Percentiles rank a stretch among this genome's conserved stretches.
These are phyloP conservation scores for Naganishia vaughanmartiniae DNA, from an alignment of 768 basidiomycete species.

Conservation along the genomic window DNA sequence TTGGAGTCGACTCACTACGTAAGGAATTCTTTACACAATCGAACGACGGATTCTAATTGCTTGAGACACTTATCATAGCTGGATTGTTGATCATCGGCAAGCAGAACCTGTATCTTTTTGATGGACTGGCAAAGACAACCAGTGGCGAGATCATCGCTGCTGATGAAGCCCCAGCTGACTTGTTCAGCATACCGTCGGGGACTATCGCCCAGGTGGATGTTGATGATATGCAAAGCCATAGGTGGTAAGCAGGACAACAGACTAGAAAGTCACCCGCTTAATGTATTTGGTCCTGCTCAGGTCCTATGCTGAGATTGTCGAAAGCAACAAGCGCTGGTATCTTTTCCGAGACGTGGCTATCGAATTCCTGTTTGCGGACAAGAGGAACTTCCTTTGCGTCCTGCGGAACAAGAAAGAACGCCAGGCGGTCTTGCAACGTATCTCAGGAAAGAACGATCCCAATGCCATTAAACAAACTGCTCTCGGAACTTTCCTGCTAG, in stretches of 20 bases:
- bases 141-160: slow-evolving; percentile 85
- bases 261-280: not conserved
- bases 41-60: not conserved
- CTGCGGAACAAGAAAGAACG: slow-evolving; percentile 70
- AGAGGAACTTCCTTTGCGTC: slow-evolving; percentile 77
- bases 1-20: slow-evolving; percentile 91
- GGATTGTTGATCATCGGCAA: slow-evolving; percentile 83
- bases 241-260: slow-evolving; percentile 62
- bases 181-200: slow-evolving; percentile 75
- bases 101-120: slow-evolving; percentile 82
- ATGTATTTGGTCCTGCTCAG: slow-evolving; percentile 53
- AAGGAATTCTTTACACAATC: slow-evolving; percentile 47
- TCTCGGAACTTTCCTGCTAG: slow-evolving; percentile 49
- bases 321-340: slow-evolving; percentile 76
- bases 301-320: slow-evolving; percentile 73
- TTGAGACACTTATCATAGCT: slow-evolving; percentile 55
- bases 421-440: slow-evolving; percentile 49
- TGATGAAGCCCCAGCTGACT: slow-evolving; percentile 72
- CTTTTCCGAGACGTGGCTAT: slow-evolving; percentile 90
- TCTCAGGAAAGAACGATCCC: slow-evolving; percentile 57
- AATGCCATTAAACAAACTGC: slow-evolving; percentile 59
- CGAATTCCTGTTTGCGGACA: slow-evolving; percentile 90
- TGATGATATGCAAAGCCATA: slow-evolving; percentile 70
- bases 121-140: slow-evolving; percentile 82
- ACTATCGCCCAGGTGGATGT: slow-evolving; percentile 73